Base-by-base conservation (phyloP, 2,329 filamentous ascomycete genomes). In the Daldinia sp. region DNA sequence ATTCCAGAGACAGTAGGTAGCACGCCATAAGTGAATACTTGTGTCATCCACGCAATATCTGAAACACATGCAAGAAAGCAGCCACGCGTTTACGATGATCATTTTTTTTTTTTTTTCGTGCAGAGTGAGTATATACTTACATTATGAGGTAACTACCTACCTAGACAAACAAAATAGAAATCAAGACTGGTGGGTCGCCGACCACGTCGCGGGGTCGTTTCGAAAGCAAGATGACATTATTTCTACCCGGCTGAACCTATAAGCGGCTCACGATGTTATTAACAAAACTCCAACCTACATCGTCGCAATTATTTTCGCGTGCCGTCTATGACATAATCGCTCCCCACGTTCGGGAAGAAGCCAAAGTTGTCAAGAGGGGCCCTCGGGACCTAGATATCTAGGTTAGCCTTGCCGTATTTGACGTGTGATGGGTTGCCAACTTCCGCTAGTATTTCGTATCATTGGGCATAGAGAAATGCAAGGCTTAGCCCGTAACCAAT, bases 301-400 rank as follows among this genome's bases (percentile, higher is more conserved):
- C 25, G 34, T 45, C 39, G 41, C 52, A 10, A 39, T 39, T 60
- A 58, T 56, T 51, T 15, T 37, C 29, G 17, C 45, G 62, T 63
- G 63, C 59, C 15, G 59, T 47, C 50, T 47, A 68, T 68, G 65
- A 68, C 65, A 66, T 66, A 68, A 66, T 63, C 58, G 27, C 53
- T 50, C 45, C 37, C 57, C 57, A 63, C 35, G 39, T 47, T 64
- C 50, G 49, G 59, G 50, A 43, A 57, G 52, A 49, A 27, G 17
- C 30, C 41, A 54, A 35, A 57, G 39, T 56, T 65, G 52, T 58
- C 47, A 48, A 45, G 56, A 57, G 63, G 65, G 62, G 56, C 27
- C 50, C 41, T 61, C 59, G 57, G 62, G 58, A 65, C 58, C 39
- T 63, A 52, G 62, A 52, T 63, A 67, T 48, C 32, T 57, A 64